phyloP scores from a whole-genome alignment of 768 basidiomycete genomes.

The Lepiota venenata region DNA sequence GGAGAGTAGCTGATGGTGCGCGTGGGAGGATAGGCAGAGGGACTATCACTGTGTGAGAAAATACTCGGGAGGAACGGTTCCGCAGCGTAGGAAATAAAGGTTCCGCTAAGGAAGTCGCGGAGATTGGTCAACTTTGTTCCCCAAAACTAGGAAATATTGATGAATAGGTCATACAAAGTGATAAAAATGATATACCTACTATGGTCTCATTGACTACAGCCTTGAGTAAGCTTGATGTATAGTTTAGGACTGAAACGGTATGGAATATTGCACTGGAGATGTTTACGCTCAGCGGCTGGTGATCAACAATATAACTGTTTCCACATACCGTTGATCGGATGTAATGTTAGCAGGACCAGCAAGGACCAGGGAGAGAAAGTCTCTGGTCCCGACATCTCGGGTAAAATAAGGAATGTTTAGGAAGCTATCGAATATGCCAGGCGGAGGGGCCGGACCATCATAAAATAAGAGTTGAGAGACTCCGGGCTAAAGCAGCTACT shows the following conservation, averaged over 20 bases:
- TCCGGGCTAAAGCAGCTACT: background rate
- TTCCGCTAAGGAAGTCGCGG: conserved; percentile 18
- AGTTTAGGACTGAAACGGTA: conserved; percentile 37
- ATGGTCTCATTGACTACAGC: conserved; percentile 42
- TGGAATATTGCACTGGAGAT: conserved; percentile 31
- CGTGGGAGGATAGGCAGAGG: conserved; percentile 46
- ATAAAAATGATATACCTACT: conserved; percentile 13
- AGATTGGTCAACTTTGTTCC: conserved; percentile 24
- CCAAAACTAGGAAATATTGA: conserved; percentile 36
- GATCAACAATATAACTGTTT: background rate
- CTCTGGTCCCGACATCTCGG: conserved; percentile 35
- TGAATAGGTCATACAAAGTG: too few species aligned
- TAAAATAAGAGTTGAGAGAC: conserved; percentile 50
- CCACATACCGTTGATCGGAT: conserved; percentile 17
- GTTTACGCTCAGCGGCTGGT: background rate
- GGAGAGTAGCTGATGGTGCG: conserved; percentile 37
- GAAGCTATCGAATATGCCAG: conserved; percentile 50
- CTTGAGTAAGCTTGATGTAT: conserved; percentile 33
- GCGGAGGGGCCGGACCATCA: conserved; percentile 46
- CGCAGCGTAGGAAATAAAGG: conserved; percentile 42
- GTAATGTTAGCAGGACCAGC: conserved; percentile 33
- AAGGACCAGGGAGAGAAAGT: conserved; percentile 38
- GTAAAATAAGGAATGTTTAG: conserved; percentile 36
- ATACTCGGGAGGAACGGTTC: conserved; percentile 47
- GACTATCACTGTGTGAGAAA: conserved; percentile 31